Percentiles rank a stretch among this genome's conserved stretches.
Evolutionary conservation across 108 stramenopile species (phyloP).

Genomic region (Cyclotella kingstonii): DNA sequence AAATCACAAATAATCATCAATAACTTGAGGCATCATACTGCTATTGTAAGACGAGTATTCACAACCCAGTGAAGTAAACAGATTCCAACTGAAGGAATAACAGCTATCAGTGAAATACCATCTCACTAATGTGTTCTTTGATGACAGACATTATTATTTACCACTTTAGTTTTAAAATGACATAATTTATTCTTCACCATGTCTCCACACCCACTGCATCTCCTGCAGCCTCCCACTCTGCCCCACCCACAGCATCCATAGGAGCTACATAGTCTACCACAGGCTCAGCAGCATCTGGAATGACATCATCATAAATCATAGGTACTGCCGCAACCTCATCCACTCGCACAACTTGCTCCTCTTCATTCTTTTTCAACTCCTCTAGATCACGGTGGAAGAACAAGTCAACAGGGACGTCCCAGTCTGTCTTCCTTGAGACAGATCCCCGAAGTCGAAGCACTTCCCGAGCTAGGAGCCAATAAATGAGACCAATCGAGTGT

Average conservation of each 20-base stretch:
- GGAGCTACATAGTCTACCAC: conserved; percentile 31
- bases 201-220: conserved; percentile 41
- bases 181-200: too few species aligned
- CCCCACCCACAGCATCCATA: conserved; percentile 26
- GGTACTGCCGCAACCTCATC: conserved; percentile 76
- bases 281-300: conserved; percentile 28
- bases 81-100: too few species aligned
- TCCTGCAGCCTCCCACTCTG: conserved; percentile 49
- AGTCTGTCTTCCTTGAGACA: conserved; percentile 84
- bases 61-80: too few species aligned
- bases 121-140: neutral
- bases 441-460: conserved; percentile 97
- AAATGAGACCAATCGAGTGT: conserved; percentile 97
- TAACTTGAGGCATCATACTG: too few species aligned
- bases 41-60: too few species aligned
- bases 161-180: neutral
- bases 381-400: conserved; percentile 99
- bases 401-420: conserved; percentile 99
- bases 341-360: conserved; percentile 86
- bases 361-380: conserved; percentile 98
- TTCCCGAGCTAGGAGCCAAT: conserved; percentile 99
- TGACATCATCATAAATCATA: conserved; percentile 58
- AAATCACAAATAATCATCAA: too few species aligned
- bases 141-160: too few species aligned
- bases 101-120: neutral